A percentile compares a stretch with the other conserved stretches of the same genome.
These are phyloP conservation scores for Penicillium salamii DNA, from an alignment of 495 filamentous ascomycete species.

Conservation along the genomic window DNA sequence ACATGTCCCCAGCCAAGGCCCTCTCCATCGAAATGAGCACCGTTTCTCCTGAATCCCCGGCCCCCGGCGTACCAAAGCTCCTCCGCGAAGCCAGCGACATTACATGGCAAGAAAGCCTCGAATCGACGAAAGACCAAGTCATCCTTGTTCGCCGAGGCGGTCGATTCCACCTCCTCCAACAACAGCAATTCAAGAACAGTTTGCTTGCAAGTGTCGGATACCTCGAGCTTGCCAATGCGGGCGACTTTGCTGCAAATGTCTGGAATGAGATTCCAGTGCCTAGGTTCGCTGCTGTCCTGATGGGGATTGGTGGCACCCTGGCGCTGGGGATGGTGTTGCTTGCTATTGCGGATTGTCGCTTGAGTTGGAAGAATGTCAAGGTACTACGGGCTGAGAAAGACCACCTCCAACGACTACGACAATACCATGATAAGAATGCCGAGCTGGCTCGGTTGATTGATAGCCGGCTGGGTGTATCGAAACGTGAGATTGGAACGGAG, in stretches of 20 bases:
- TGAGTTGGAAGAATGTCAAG: slow-evolving; percentile 45
- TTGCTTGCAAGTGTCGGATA: slow-evolving; percentile 46
- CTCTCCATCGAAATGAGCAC: neutral
- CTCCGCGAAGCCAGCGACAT: slow-evolving; percentile 23
- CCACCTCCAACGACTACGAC: slow-evolving; percentile 20
- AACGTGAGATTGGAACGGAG: slow-evolving; percentile 45
- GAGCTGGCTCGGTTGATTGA: slow-evolving; percentile 20
- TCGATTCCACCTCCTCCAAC: slow-evolving; percentile 22
- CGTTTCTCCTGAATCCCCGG: slow-evolving; percentile 5
- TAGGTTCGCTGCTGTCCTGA: slow-evolving; percentile 40
- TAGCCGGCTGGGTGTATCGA: slow-evolving; percentile 34
- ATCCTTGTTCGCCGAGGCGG: slow-evolving; percentile 17
- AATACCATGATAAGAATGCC: slow-evolving; percentile 15
- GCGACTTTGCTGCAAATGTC: slow-evolving; percentile 53
- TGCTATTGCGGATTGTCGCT: slow-evolving; percentile 36
- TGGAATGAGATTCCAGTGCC: slow-evolving; percentile 51
- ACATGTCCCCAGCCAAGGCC: neutral
- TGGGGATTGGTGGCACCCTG: slow-evolving; percentile 48
- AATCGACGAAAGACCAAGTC: slow-evolving; percentile 15
- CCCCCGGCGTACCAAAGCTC: slow-evolving; percentile 16
- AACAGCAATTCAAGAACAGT: slow-evolving; percentile 43
- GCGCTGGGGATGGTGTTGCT: slow-evolving; percentile 45
- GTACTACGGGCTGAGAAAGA: slow-evolving; percentile 37
- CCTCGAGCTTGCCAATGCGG: slow-evolving; percentile 51
- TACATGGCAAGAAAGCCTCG: slow-evolving; percentile 17